These are phyloP conservation scores for Nemania serpens DNA, from an alignment of 2,329 filamentous ascomycete species.

Conservation along the genomic window DNA sequence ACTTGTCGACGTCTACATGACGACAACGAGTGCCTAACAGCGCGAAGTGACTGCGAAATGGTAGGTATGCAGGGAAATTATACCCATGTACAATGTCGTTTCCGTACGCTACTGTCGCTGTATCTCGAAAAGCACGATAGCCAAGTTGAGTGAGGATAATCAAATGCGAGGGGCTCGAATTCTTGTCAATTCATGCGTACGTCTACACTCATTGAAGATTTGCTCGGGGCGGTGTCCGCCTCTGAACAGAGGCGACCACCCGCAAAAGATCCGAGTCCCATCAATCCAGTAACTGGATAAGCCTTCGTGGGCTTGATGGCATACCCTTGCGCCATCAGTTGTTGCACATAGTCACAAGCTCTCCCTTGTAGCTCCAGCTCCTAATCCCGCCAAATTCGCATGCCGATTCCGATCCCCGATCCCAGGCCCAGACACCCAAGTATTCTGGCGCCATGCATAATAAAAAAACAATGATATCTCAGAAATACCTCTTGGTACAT, in stretches of 20 bases:
- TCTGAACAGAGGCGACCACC: constrained; percentile 31
- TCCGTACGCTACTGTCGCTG: too few relatives aligned
- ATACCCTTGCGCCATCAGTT: constrained; percentile 9
- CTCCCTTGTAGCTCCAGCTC: constrained; percentile 18
- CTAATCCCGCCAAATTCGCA: constrained; percentile 20
- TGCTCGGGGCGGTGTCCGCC: constrained; percentile 17
- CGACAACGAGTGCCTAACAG: too few relatives aligned
- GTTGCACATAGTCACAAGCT: constrained; percentile 14
- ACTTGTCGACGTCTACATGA: neutral
- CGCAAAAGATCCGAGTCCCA: constrained; percentile 38
- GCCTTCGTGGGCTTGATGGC: constrained; percentile 28
- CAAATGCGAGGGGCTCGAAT: constrained; percentile 28
- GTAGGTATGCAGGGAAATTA: too few relatives aligned
- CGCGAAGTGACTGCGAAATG: neutral
- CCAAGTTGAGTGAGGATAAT: neutral
- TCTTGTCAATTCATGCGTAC: constrained; percentile 26
- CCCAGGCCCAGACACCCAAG: constrained; percentile 30
- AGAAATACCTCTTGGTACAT: constrained; percentile 38
- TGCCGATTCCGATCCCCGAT: constrained; percentile 30
- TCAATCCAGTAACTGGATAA: constrained; percentile 39
- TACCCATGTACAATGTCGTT: too few relatives aligned
- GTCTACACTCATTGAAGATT: constrained; percentile 18
- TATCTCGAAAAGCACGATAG: constrained; percentile 4
- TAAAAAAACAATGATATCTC: constrained; percentile 42
- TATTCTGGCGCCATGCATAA: constrained; percentile 37